Base-by-base conservation (phyloP, 352 stramenopile species). In the Globisporangium parvum region DNA sequence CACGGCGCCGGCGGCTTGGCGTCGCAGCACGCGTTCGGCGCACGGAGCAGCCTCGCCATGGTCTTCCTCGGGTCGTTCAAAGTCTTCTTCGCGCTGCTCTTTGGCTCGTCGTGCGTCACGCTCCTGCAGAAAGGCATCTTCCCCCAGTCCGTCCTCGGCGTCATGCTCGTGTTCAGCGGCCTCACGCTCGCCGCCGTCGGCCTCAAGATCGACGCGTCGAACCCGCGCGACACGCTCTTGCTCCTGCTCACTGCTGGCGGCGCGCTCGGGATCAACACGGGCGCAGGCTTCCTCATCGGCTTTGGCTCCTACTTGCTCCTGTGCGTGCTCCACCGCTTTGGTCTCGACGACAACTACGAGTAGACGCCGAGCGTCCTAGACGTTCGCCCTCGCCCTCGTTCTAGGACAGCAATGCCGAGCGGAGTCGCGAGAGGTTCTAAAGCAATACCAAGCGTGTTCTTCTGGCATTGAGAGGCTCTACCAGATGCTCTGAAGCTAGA, bases 1-100 rank as follows among this genome's bases (percentile, higher is more conserved):
- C 93, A 98, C 64, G 93, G 93, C 33, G 88, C 91, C 10, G 93
- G 93, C 18, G 93, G 93, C 14, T 73, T 98, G 47, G 91, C 91
- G 9, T 93, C 87, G 31, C 93, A 98, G 67, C 83, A 97, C 74
- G 69, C 85, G 31, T 96, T 98, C 46, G 93, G 93, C 18, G 93
- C 93, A 2, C 76, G 88, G 40, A 93, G 86, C 63, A 96, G 88
- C 58, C 73, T 96, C 20, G 80, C 90, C 12, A 93, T 98, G 66
- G 69, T 94, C 1, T 80, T 97, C 55, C 73, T 98, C 3, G 93
- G 93, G 12, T 24, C 59, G 2, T 77, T 89, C 54, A 98, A 98
- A 72, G 67, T 97, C n/a, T 66, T 85, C 18, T 72, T 97, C 50
- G 82, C 87, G n/a, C 59, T 98, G 24, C 75, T 97, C 18, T 86